phyloP scores from a whole-genome alignment of 225 moss, liverwort and hornwort species.

The Thuidium tamariscinum region DNA sequence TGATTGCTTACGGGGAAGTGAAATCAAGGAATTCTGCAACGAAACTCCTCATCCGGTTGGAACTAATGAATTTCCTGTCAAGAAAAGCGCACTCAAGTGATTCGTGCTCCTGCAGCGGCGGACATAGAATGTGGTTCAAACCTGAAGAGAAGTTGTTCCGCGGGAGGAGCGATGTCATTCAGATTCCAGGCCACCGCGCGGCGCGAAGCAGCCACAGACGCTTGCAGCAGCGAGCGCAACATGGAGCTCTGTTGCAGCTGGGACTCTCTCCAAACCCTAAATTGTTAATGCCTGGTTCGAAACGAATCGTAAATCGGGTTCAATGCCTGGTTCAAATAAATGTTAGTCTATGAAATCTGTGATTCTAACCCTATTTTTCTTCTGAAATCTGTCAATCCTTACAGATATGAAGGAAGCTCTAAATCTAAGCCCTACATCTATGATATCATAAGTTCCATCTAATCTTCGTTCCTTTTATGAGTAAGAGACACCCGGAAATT shows the following conservation, averaged over 20 bases:
- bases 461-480: no score
- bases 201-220: slow-evolving; percentile 40
- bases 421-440: not conserved
- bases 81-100: not conserved
- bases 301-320: not conserved
- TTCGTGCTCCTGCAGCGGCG: not conserved
- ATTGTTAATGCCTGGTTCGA: not conserved
- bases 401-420: not conserved
- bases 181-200: slow-evolving; percentile 77
- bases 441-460: not conserved
- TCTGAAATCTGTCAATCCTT: not conserved
- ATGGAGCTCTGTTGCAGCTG: not conserved
- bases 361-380: no score
- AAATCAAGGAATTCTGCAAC: not conserved
- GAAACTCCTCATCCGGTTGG: not conserved
- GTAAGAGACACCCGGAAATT: no score
- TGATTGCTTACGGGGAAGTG: not conserved
- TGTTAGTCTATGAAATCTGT: not conserved
- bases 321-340: not conserved
- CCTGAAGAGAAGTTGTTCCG: slow-evolving; percentile 64
- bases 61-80: not conserved
- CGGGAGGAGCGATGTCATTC: slow-evolving; percentile 66
- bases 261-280: not conserved
- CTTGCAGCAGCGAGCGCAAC: slow-evolving; percentile 25
- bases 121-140: not conserved